phyloP scores from a whole-genome alignment of 2,329 filamentous ascomycete species.

The Fusarium succisae region DNA sequence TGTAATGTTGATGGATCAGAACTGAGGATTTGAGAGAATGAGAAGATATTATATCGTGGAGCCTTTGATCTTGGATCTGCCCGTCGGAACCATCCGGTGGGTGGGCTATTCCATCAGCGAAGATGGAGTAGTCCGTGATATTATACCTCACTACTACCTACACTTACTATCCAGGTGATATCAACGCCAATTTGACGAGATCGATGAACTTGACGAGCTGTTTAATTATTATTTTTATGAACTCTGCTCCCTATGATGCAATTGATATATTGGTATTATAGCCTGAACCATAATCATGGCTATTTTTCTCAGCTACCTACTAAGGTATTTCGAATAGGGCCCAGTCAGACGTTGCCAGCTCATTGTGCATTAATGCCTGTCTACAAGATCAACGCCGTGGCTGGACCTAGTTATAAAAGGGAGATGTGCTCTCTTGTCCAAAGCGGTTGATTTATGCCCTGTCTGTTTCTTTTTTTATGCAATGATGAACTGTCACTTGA shows the following conservation, averaged over 20 bases:
- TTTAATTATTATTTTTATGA: background rate
- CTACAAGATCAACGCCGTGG: constrained; percentile 25
- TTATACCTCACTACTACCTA: background rate
- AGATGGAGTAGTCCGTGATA: background rate
- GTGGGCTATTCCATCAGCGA: background rate
- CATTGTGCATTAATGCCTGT: constrained; percentile 42
- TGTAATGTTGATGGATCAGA: background rate
- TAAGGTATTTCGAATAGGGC: constrained; percentile 35
- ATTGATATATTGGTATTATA: background rate
- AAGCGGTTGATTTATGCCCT: background rate
- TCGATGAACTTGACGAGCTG: background rate
- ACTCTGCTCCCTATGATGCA: background rate
- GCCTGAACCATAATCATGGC: background rate
- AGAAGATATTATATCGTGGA: background rate
- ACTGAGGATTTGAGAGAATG: background rate
- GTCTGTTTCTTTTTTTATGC: background rate
- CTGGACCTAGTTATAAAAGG: constrained; percentile 36
- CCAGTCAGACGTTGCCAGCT: constrained; percentile 42
- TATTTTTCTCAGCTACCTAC: background rate
- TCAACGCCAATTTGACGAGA: background rate
- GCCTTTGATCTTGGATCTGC: background rate
- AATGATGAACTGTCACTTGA: background rate
- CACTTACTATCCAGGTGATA: background rate
- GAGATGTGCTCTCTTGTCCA: constrained; percentile 9
- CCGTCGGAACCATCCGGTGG: background rate